Evolutionary conservation across 148 eudicot genomes (phyloP).

Genomic region (Fagopyrum homotropicum): DNA sequence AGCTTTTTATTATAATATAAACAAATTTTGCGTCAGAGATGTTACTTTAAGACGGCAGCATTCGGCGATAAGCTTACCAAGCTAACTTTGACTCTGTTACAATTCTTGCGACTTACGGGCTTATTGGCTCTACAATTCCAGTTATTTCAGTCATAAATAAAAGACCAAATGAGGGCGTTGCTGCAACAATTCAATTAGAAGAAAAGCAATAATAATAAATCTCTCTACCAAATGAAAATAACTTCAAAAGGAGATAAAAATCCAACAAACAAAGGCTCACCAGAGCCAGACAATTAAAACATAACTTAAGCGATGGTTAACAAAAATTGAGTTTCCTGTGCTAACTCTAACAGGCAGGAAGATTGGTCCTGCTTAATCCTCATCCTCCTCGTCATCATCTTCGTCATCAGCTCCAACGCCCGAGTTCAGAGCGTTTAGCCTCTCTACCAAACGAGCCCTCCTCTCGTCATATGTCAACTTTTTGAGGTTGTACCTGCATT

Average conservation of each 20-base stretch:
- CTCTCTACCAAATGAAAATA: not conserved
- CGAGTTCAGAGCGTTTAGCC: conserved; percentile 60
- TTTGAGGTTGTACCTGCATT: conserved; percentile 54
- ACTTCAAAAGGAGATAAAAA: not conserved
- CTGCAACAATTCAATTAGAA: no score
- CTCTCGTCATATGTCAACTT: conserved; percentile 65
- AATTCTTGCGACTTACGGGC: no score
- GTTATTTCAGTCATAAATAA: no score
- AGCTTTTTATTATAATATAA: no score
- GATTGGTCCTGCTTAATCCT: conserved; percentile 18
- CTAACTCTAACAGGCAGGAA: not conserved
- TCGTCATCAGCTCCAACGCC: conserved; percentile 39
- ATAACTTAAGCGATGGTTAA: not conserved
- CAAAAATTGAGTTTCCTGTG: conserved; percentile 17
- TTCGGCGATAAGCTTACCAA: no score
- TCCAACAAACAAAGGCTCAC: conserved; percentile 2
- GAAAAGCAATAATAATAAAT: not conserved
- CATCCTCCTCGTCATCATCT: conserved; percentile 41
- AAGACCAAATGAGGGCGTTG: no score
- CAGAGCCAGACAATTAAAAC: not conserved
- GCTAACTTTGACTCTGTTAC: no score
- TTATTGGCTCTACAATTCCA: no score
- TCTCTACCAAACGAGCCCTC: conserved; percentile 48
- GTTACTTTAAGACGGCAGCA: no score
- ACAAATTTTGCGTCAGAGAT: no score